phyloP scores from a whole-genome alignment of 2,329 filamentous ascomycete genomes.

The Pestalotiopsis sp. region DNA sequence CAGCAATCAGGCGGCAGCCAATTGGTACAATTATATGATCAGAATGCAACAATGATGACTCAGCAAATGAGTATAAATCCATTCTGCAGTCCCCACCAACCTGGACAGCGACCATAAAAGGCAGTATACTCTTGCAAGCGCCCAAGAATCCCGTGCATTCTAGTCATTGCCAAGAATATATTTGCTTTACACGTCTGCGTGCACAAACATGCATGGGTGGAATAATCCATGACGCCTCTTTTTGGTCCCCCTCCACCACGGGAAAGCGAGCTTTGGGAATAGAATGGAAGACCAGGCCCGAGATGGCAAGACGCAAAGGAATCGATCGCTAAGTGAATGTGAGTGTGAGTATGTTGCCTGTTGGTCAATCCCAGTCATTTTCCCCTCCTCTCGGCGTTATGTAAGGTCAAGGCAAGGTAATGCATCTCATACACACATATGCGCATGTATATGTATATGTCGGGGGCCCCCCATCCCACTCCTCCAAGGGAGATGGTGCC shows the following conservation, averaged over 20 bases:
- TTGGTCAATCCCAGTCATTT: not conserved
- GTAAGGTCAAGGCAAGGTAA: not conserved
- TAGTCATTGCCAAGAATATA: not conserved
- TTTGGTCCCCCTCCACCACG: not conserved
- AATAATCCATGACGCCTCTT: not conserved
- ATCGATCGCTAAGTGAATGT: not conserved
- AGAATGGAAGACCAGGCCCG: not conserved
- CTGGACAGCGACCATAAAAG: too few relatives aligned
- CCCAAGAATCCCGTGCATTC: not conserved
- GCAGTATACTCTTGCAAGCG: too few relatives aligned
- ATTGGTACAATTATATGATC: too few relatives aligned
- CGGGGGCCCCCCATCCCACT: not conserved
- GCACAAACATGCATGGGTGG: not conserved
- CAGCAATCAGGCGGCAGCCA: too few relatives aligned
- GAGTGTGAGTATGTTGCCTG: not conserved
- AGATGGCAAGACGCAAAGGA: not conserved
- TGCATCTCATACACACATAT: not conserved
- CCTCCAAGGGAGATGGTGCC: not conserved
- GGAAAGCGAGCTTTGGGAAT: not conserved
- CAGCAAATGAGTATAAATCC: too few relatives aligned
- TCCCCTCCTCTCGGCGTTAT: not conserved
- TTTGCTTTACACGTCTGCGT: not conserved
- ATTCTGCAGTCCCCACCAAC: too few relatives aligned
- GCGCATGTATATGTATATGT: not conserved
- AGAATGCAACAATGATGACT: too few relatives aligned